These are phyloP conservation scores for Microthyrium microscopicum DNA, from an alignment of 2,329 filamentous ascomycete species.

Conservation along the genomic window DNA sequence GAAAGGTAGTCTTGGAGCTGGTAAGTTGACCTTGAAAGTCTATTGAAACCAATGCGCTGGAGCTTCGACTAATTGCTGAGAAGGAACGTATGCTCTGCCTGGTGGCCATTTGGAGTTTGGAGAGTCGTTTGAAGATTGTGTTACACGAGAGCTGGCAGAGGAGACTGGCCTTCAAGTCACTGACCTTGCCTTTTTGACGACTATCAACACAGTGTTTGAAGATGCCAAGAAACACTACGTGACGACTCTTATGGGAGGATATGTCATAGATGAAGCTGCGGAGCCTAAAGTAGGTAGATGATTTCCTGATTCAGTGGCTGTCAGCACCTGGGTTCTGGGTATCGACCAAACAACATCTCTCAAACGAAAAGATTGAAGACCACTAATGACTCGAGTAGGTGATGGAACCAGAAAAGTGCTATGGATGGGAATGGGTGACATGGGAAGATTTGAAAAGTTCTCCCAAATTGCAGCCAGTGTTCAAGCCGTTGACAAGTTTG, in stretches of 20 bases:
- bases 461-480: too few relatives aligned
- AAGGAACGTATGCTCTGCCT: slow-evolving; percentile 50
- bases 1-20: slow-evolving; percentile 29
- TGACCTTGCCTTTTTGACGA: slow-evolving; percentile 2
- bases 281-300: slow-evolving; percentile 40
- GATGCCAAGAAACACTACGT: slow-evolving; percentile 53
- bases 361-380: not conserved
- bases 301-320: too few relatives aligned
- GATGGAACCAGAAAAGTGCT: slow-evolving; percentile 37
- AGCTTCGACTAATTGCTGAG: slow-evolving; percentile 15
- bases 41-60: not conserved
- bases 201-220: slow-evolving; percentile 44
- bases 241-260: slow-evolving; percentile 52
- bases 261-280: slow-evolving; percentile 29
- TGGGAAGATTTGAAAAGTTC: slow-evolving; percentile 36
- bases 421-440: slow-evolving; percentile 34
- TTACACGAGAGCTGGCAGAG: slow-evolving; percentile 49
- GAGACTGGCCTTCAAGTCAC: slow-evolving; percentile 44
- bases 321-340: slow-evolving; percentile 10
- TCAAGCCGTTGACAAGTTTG: too few relatives aligned
- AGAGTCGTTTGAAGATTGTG: slow-evolving; percentile 46
- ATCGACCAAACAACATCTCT: not conserved
- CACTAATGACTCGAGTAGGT: slow-evolving; percentile 10
- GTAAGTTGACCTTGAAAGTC: slow-evolving; percentile 13
- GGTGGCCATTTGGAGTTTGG: slow-evolving; percentile 60